phyloP scores from a whole-genome alignment of 2,329 filamentous ascomycete species.

The Penicillium sp. region DNA sequence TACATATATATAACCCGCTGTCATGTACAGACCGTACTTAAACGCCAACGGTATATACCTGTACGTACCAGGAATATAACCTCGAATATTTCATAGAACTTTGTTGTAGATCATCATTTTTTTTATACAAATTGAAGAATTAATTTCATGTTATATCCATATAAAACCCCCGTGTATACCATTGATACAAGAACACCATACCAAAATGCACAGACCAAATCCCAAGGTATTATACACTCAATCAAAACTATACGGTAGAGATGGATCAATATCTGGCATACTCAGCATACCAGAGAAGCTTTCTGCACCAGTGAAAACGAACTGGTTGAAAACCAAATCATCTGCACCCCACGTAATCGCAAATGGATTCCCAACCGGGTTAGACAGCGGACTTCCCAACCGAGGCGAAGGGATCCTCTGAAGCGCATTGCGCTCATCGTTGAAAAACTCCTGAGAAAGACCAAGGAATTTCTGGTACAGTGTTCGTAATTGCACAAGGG shows the following conservation, averaged over 20 bases:
- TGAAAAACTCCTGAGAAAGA: slow-evolving; percentile 13
- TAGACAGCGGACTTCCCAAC: background rate
- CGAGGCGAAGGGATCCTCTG: background rate
- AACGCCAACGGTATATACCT: slow-evolving; percentile 2
- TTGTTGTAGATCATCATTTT: background rate
- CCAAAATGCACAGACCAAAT: background rate
- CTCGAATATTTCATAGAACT: background rate
- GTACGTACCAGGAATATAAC: slow-evolving; percentile 3
- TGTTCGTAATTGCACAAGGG: slow-evolving; percentile 15
- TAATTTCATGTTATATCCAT: background rate
- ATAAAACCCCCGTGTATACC: background rate
- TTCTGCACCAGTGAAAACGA: background rate
- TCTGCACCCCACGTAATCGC: background rate
- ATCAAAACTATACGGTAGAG: background rate
- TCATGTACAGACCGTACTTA: slow-evolving; percentile 5
- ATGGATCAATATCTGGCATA: background rate
- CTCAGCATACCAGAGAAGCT: background rate
- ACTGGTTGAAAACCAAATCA: background rate
- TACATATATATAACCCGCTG: slow-evolving; percentile 7
- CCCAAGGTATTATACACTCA: background rate
- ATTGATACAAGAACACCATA: background rate
- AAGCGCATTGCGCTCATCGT: background rate
- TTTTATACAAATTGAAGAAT: background rate
- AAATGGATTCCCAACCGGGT: background rate
- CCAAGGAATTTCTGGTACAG: slow-evolving; percentile 20